A percentile compares a stretch with the other conserved stretches of the same genome.
phyloP scores from a whole-genome alignment of 495 filamentous ascomycete species.

The Trichoderma asperelloides region DNA sequence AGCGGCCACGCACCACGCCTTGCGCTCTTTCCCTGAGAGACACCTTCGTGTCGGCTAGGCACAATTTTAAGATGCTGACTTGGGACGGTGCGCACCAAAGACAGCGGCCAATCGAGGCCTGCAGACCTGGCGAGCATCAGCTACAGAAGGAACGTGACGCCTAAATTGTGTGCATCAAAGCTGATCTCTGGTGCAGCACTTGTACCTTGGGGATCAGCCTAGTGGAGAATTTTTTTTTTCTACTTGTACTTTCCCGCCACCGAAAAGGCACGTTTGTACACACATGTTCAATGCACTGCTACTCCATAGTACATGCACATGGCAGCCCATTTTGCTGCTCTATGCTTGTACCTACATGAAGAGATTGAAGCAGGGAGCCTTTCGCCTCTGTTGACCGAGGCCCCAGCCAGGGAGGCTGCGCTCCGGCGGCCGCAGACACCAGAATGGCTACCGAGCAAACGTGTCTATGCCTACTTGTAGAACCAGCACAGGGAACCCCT shows the following conservation, averaged over 20 bases:
- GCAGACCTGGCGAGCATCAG: too few relatives aligned
- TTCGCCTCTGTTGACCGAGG: background rate
- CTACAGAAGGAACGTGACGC: too few relatives aligned
- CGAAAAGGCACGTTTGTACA: too few relatives aligned
- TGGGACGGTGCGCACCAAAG: too few relatives aligned
- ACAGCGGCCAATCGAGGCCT: too few relatives aligned
- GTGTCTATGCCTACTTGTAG: background rate
- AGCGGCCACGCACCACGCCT: background rate
- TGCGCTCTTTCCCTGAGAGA: background rate
- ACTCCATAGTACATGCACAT: too few relatives aligned
- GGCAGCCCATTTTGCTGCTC: background rate
- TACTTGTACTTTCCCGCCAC: background rate
- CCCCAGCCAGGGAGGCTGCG: background rate
- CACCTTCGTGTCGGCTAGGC: background rate
- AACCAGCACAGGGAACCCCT: background rate
- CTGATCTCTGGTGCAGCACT: too few relatives aligned
- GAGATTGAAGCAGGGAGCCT: background rate
- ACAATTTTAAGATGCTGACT: background rate
- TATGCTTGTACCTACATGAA: background rate
- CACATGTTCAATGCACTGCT: too few relatives aligned
- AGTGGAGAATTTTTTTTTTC: background rate
- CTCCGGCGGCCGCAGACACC: background rate
- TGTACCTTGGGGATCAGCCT: background rate
- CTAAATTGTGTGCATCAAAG: too few relatives aligned
- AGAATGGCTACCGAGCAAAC: background rate